phyloP scores from a whole-genome alignment of 2,329 filamentous ascomycete species.

The Lomentospora prolificans region DNA sequence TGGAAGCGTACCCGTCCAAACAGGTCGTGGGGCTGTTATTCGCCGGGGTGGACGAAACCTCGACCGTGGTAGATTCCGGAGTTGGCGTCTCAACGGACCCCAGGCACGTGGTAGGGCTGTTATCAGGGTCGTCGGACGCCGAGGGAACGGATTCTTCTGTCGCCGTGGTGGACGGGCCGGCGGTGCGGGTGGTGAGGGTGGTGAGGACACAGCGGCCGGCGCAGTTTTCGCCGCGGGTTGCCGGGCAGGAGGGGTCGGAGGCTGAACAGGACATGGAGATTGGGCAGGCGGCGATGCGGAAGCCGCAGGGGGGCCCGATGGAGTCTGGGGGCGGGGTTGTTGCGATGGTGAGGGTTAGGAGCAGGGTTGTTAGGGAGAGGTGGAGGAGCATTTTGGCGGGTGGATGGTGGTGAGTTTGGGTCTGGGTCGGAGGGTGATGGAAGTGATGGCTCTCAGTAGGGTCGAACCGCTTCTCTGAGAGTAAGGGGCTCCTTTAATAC shows the following conservation, averaged over 20 bases:
- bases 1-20: neutral
- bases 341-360: neutral
- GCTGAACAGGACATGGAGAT: slow-evolving; percentile 15
- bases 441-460: neutral
- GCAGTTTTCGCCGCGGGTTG: slow-evolving; percentile 17
- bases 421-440: neutral
- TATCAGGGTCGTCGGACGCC: too few species aligned
- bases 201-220: slow-evolving; percentile 19
- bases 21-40: neutral
- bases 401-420: too few species aligned
- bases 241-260: slow-evolving; percentile 11
- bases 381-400: neutral
- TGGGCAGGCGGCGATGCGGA: slow-evolving; percentile 20
- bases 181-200: slow-evolving; percentile 6
- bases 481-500: too few species aligned
- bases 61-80: too few species aligned
- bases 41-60: neutral
- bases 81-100: too few species aligned
- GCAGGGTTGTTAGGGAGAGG: neutral
- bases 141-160: too few species aligned
- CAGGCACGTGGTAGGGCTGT: too few species aligned
- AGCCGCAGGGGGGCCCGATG: slow-evolving; percentile 15
- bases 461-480: neutral
- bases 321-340: neutral
- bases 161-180: neutral